Evolutionary conservation across 805 yeast species (phyloP).

Genomic region (Wickerhamomyces chambardii): DNA sequence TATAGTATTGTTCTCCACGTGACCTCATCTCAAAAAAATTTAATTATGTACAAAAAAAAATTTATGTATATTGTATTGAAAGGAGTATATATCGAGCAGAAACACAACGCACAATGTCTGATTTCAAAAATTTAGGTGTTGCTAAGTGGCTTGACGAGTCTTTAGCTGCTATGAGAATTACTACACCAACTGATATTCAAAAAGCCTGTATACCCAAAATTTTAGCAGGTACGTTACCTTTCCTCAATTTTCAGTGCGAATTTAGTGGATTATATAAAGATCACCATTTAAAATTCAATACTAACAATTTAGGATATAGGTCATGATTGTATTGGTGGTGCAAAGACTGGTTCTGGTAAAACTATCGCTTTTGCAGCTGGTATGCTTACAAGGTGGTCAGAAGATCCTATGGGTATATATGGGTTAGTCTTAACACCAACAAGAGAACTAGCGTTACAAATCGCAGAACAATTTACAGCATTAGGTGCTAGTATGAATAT

Average conservation of each 20-base stretch:
- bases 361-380: conserved; percentile 98
- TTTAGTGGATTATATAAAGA: too few relatives aligned
- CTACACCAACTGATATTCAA: conserved; percentile 82
- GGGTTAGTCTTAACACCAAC: conserved; percentile 89
- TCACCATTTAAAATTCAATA: not conserved
- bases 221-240: conserved; percentile 40
- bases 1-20: not conserved
- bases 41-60: too few relatives aligned
- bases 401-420: conserved; percentile 88
- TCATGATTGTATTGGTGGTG: conserved; percentile 95
- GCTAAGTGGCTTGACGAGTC: conserved; percentile 85
- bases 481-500: conserved; percentile 86
- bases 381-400: conserved; percentile 89
- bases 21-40: not conserved
- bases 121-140: conserved; percentile 60
- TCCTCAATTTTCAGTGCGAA: too few relatives aligned
- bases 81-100: too few relatives aligned
- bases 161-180: conserved; percentile 70
- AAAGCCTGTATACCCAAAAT: conserved; percentile 83
- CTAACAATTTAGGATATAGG: conserved; percentile 20
- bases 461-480: conserved; percentile 94
- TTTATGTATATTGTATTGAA: too few relatives aligned
- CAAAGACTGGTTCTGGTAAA: conserved; percentile 97
- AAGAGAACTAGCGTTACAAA: conserved; percentile 90
- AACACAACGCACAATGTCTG: conserved; percentile 6